Evolutionary conservation across 2,329 filamentous ascomycete genomes (phyloP).

Genomic region (Fusarium buharicum): DNA sequence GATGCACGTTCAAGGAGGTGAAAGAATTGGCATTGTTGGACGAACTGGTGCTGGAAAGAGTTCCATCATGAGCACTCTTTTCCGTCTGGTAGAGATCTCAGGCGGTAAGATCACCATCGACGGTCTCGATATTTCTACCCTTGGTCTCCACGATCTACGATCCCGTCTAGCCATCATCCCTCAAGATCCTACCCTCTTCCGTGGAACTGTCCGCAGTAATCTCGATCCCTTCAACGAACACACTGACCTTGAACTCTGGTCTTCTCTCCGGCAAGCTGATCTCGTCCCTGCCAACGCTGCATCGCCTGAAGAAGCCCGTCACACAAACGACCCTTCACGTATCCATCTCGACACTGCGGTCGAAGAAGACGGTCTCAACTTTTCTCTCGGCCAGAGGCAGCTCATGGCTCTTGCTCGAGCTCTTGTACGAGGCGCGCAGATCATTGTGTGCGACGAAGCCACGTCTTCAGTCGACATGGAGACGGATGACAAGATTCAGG

Average conservation of each 20-base stretch:
- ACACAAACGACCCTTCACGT: slow-evolving; percentile 69
- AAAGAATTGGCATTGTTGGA: slow-evolving; percentile 83
- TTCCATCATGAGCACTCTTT: slow-evolving; percentile 84
- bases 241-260: slow-evolving; percentile 81
- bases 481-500: slow-evolving; percentile 94
- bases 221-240: slow-evolving; percentile 85
- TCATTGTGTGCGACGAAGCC: slow-evolving; percentile 97
- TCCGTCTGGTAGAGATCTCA: slow-evolving; percentile 76
- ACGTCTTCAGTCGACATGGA: slow-evolving; percentile 95
- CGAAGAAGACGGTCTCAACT: slow-evolving; percentile 95
- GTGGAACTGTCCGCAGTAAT: slow-evolving; percentile 81
- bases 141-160: slow-evolving; percentile 79
- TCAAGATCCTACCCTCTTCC: slow-evolving; percentile 85
- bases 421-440: slow-evolving; percentile 85
- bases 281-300: slow-evolving; percentile 68
- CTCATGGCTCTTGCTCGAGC: slow-evolving; percentile 94
- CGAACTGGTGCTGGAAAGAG: slow-evolving; percentile 86
- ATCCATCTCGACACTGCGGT: slow-evolving; percentile 87
- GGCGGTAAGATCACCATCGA: slow-evolving; percentile 72
- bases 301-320: slow-evolving; percentile 77
- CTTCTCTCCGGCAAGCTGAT: slow-evolving; percentile 79
- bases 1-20: slow-evolving; percentile 79
- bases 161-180: slow-evolving; percentile 84
- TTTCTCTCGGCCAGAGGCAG: slow-evolving; percentile 93
- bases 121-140: slow-evolving; percentile 74